phyloP scores from a whole-genome alignment of 495 filamentous ascomycete genomes.

The Podospora sp. region DNA sequence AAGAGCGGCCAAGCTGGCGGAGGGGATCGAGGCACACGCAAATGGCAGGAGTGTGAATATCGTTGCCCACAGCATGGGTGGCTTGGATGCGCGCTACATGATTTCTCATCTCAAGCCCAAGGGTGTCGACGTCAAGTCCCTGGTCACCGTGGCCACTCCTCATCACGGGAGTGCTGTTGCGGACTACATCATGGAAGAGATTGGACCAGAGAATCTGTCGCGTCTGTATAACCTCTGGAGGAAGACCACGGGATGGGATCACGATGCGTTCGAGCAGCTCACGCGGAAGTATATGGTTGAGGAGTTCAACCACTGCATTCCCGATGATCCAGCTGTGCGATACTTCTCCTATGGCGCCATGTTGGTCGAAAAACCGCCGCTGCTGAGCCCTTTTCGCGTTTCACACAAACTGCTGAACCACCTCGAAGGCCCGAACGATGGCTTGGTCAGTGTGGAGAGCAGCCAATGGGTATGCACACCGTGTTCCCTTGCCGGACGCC shows the following conservation, averaged over 20 bases:
- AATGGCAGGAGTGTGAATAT: slow-evolving; percentile 81
- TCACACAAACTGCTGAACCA: slow-evolving; percentile 71
- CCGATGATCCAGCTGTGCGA: slow-evolving; percentile 70
- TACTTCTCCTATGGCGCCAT: slow-evolving; percentile 93
- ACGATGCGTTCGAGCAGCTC: slow-evolving; percentile 82
- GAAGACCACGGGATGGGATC: slow-evolving; percentile 65
- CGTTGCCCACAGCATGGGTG: slow-evolving; percentile 76
- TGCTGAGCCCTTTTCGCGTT: slow-evolving; percentile 72
- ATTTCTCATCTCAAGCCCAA: slow-evolving; percentile 74
- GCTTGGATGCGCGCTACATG: slow-evolving; percentile 92
- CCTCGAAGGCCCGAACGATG: slow-evolving; percentile 85
- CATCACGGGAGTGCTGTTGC: slow-evolving; percentile 86
- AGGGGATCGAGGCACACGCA: slow-evolving; percentile 66
- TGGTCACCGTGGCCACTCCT: slow-evolving; percentile 87
- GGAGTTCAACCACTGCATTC: slow-evolving; percentile 79
- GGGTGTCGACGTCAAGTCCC: slow-evolving; percentile 66
- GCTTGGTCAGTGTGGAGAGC: slow-evolving; percentile 85
- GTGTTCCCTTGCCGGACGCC: neutral
- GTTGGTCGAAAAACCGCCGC: slow-evolving; percentile 55
- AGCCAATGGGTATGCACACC: slow-evolving; percentile 63
- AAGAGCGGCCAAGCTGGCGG: slow-evolving; percentile 66
- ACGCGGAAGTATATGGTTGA: slow-evolving; percentile 79
- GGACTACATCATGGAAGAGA: slow-evolving; percentile 75
- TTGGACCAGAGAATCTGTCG: slow-evolving; percentile 64
- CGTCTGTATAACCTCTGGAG: slow-evolving; percentile 71